Evolutionary conservation across 805 yeast species (phyloP).

Genomic region (Lachancea cidri): DNA sequence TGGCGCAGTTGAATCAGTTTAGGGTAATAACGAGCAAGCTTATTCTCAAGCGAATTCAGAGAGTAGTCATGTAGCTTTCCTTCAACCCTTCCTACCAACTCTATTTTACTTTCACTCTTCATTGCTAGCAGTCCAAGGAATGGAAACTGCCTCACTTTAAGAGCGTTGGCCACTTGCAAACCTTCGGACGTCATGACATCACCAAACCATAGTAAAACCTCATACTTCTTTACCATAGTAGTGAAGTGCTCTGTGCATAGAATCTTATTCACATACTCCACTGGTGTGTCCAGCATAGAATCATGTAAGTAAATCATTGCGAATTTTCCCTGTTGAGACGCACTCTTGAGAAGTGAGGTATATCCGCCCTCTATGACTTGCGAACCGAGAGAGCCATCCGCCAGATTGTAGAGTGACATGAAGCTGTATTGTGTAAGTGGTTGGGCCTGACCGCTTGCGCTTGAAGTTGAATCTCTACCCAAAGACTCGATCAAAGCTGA

Average conservation of each 20-base stretch:
- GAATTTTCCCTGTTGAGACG: constrained; percentile 67
- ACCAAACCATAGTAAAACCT: constrained; percentile 81
- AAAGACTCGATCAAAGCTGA: constrained; percentile 6
- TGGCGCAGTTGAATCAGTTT: constrained; percentile 50
- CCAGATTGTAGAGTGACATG: constrained; percentile 25
- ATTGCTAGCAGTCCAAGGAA: constrained; percentile 71
- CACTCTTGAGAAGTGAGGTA: constrained; percentile 67
- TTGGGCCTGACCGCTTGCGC: neutral
- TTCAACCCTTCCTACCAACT: constrained; percentile 28
- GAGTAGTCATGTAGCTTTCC: constrained; percentile 19
- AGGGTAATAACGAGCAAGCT: constrained; percentile 25
- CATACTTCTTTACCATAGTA: constrained; percentile 42
- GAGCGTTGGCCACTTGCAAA: constrained; percentile 70
- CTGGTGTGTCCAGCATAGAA: constrained; percentile 60
- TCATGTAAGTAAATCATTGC: constrained; percentile 70
- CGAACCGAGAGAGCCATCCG: constrained; percentile 17
- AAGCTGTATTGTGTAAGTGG: constrained; percentile 12
- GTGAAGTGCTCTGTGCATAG: constrained; percentile 48
- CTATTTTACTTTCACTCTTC: constrained; percentile 40
- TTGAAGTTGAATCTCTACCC: constrained; percentile 4
- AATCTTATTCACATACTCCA: constrained; percentile 47
- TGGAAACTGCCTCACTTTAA: constrained; percentile 73
- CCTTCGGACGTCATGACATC: constrained; percentile 78
- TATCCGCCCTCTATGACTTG: constrained; percentile 59
- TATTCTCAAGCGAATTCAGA: constrained; percentile 15